phyloP scores from a whole-genome alignment of 1,139 yeast species.

The Lizanozyma gosingica region DNA sequence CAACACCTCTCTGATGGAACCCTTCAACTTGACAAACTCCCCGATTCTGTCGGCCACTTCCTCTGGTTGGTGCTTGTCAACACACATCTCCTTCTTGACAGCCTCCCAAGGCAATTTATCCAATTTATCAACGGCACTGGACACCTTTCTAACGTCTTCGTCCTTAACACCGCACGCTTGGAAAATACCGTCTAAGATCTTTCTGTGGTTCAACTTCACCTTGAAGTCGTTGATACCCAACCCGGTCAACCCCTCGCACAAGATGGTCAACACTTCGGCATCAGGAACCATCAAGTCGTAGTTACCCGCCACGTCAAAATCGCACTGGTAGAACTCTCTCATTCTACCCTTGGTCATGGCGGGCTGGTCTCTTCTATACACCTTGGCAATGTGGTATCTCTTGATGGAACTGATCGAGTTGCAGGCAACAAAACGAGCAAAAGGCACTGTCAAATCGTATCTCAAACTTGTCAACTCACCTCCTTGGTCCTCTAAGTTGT shows the following conservation, averaged over 20 bases:
- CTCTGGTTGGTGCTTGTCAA: conserved; percentile 81
- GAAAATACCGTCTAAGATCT: conserved; percentile 91
- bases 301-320: conserved; percentile 88
- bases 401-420: conserved; percentile 84
- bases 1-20: conserved; percentile 64
- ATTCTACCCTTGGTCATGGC: conserved; percentile 99
- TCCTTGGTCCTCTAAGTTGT: conserved; percentile 95
- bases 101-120: conserved; percentile 95
- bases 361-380: conserved; percentile 96
- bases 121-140: conserved; percentile 92
- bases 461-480: conserved; percentile 93
- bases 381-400: conserved; percentile 95
- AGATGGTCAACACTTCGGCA: conserved; percentile 72
- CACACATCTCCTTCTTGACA: conserved; percentile 85
- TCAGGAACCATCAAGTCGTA: conserved; percentile 96
- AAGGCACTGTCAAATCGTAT: conserved; percentile 95
- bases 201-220: conserved; percentile 88
- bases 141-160: conserved; percentile 86
- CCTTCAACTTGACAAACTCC: conserved; percentile 78
- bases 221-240: conserved; percentile 85
- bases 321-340: conserved; percentile 99
- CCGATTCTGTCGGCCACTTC: conserved; percentile 92
- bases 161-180: conserved; percentile 90
- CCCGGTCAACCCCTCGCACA: conserved; percentile 75
- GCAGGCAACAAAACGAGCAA: conserved; percentile 94